A percentile compares a stretch with the other conserved stretches of the same genome.
Evolutionary conservation across 2,329 filamentous ascomycete species (phyloP).

Genomic region (Penicillium sp.): DNA sequence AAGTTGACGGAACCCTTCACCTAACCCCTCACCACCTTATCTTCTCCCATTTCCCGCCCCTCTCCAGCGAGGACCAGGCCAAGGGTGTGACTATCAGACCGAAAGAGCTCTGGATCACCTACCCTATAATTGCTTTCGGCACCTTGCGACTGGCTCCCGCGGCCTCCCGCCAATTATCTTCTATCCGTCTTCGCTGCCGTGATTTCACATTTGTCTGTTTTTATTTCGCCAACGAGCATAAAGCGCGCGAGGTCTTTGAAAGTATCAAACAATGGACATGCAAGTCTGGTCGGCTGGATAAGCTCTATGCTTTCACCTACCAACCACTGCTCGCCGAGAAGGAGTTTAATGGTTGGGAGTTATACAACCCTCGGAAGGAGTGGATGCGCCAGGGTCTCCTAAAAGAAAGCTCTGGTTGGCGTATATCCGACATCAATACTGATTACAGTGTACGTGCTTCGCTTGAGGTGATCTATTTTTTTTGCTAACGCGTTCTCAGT

Average conservation of each 20-base stretch:
- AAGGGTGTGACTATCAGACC: conserved; percentile 48
- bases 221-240: conserved; percentile 73
- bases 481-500: conserved; percentile 45
- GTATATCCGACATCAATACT: conserved; percentile 83
- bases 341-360: conserved; percentile 73
- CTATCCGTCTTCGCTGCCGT: conserved; percentile 83
- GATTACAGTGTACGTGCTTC: conserved; percentile 65
- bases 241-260: conserved; percentile 83
- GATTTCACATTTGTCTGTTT: conserved; percentile 95
- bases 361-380: conserved; percentile 85
- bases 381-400: conserved; percentile 86
- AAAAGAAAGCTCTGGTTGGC: conserved; percentile 79
- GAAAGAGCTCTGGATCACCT: conserved; percentile 88
- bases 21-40: conserved; percentile 65
- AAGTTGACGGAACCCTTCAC: conserved; percentile 61
- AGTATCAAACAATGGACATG: conserved; percentile 80
- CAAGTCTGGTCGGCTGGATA: conserved; percentile 79
- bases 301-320: conserved; percentile 88
- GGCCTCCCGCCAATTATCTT: conserved; percentile 69
- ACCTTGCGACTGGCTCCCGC: conserved; percentile 72
- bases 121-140: conserved; percentile 84
- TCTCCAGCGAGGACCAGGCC: conserved; percentile 39
- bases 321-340: conserved; percentile 72
- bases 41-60: conserved; percentile 58
- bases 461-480: not conserved